Evolutionary conservation across 2,329 filamentous ascomycete species (phyloP).

Genomic region (Uncinocarpus reesii): DNA sequence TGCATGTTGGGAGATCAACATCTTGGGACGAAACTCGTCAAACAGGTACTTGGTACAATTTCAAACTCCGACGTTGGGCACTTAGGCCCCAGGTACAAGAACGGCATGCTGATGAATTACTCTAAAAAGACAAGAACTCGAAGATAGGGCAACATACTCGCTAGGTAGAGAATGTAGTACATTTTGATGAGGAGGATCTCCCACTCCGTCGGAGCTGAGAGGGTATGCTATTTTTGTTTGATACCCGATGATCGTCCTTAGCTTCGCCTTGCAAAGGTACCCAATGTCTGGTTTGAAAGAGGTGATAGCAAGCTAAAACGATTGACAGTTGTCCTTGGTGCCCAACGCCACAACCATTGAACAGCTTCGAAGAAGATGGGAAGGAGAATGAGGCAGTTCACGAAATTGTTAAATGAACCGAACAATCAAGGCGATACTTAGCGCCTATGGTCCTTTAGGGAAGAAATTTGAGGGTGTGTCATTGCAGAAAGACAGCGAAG

Average conservation of each 20-base stretch:
- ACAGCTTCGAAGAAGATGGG: constrained; percentile 12
- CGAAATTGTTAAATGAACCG: constrained; percentile 16
- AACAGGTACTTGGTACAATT: constrained; percentile 2
- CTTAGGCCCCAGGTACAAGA: not conserved
- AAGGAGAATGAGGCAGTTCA: constrained; percentile 14
- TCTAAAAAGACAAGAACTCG: constrained; percentile 8
- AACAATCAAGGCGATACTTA: constrained; percentile 10
- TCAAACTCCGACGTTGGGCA: not conserved
- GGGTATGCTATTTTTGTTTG: constrained; percentile 1
- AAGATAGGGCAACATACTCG: constrained; percentile 51
- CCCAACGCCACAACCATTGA: constrained; percentile 14
- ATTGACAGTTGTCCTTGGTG: constrained; percentile 14
- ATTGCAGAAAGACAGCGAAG: constrained; percentile 17
- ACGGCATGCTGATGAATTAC: constrained; percentile 3
- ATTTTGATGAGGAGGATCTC: constrained; percentile 23
- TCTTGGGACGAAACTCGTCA: not conserved
- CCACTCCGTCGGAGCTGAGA: constrained; percentile 8
- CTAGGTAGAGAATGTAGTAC: constrained; percentile 54
- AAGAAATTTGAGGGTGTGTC: constrained; percentile 12
- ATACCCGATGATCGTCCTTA: constrained; percentile 19
- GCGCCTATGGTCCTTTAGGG: constrained; percentile 2
- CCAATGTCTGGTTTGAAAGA: not conserved
- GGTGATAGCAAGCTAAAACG: not conserved
- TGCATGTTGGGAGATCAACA: not conserved
- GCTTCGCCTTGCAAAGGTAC: constrained; percentile 7